Base-by-base conservation (phyloP, 1,284 basidiomycete species). In the Phylloporus sp. region DNA sequence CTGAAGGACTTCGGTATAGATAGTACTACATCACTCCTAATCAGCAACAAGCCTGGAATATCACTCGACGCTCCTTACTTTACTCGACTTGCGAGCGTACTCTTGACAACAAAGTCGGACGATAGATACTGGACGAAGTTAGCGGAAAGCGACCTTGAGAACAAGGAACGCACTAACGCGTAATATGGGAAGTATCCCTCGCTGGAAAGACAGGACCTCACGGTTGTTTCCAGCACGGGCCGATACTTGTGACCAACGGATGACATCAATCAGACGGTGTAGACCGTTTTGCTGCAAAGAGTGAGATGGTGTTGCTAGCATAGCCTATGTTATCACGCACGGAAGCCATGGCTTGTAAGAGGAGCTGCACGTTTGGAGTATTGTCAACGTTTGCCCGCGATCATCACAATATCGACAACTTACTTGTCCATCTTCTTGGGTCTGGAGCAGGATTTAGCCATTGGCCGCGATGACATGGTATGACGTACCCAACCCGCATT, bases 41-140 rank as follows among this genome's bases (percentile, higher is more conserved):
- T 66, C 24, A 63, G 60, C 61, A 40, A 39, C n/a, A 56, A 50
- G 18, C 57, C 39, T 8, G n/a, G 29, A 7, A 24, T 7, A 32
- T 29, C 1, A 28, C 26, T 18, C n/a, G 31, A 28, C 24, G 20
- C 13, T 10, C 58, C 78, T 58, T 70, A 90, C 87, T 91, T 91
- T 39, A 85, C 81, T 50, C 81, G 75, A 47, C 83, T 81, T 29
- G 78, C 78, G 42, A 89, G 67, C 0, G 86, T 87, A 49, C 83
- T 89, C 72, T 87, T 88, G 31, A 89, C 69, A 3, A 92, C 83
- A 52, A 86, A 81, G 49, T 88, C 84, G 2, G 88, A 90, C 0
- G 89, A 82, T 32, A 89, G 74, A 67, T 88, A 90, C 87, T 91
- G 57, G 28, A 40, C 40, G 1, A 47, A 29, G 49, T 64, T 55